Percentiles rank a stretch among this genome's conserved stretches.
Evolutionary conservation across 2,329 filamentous ascomycete species (phyloP).

Genomic region (Calonectria hongkongensis): DNA sequence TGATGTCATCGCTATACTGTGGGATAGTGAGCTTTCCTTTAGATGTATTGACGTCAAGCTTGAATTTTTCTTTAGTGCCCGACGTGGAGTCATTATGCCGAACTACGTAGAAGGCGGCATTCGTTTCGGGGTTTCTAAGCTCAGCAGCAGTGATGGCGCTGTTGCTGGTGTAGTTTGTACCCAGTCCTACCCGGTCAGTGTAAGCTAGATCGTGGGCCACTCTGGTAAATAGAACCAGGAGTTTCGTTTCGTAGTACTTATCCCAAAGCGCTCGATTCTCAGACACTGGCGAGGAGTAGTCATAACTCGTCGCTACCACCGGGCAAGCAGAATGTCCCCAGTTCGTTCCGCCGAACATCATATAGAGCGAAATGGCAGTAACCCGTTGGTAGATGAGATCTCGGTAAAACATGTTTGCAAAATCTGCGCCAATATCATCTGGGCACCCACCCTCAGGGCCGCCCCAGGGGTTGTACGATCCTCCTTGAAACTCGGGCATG

Average conservation of each 20-base stretch:
- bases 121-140: conserved; percentile 75
- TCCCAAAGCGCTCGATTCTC: conserved; percentile 74
- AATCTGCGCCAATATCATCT: conserved; percentile 73
- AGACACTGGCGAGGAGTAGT: conserved; percentile 77
- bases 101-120: conserved; percentile 75
- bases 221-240: conserved; percentile 76
- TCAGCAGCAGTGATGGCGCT: conserved; percentile 71
- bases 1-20: conserved; percentile 66
- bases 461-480: conserved; percentile 75
- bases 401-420: conserved; percentile 79
- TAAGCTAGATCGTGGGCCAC: conserved; percentile 73
- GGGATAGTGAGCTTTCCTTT: conserved; percentile 73
- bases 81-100: conserved; percentile 73
- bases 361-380: conserved; percentile 77
- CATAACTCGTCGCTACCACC: conserved; percentile 76
- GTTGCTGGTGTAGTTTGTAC: conserved; percentile 63
- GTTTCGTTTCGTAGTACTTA: conserved; percentile 79
- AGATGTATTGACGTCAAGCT: conserved; percentile 73
- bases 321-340: conserved; percentile 77
- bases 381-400: conserved; percentile 77
- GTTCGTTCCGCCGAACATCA: conserved; percentile 79
- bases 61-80: conserved; percentile 70
- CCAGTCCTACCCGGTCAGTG: conserved; percentile 68
- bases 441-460: conserved; percentile 74
- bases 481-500: conserved; percentile 54